phyloP scores from a whole-genome alignment of 208 protist genomes.

The Acanthamoeba healyi region DNA sequence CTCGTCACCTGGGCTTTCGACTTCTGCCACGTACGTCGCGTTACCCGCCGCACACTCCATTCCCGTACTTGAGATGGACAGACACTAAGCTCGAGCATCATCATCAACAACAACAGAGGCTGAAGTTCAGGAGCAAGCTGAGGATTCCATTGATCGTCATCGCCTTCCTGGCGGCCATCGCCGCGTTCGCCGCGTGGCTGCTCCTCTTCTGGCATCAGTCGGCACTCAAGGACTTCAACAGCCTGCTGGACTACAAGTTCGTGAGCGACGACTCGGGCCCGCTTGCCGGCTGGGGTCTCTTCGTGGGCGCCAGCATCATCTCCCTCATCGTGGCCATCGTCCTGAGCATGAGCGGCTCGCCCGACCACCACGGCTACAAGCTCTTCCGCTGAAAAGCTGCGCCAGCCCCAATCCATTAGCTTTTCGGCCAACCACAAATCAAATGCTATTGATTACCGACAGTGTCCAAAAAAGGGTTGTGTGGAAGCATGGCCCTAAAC shows the following conservation, averaged over 20 bases:
- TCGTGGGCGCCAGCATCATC: not conserved
- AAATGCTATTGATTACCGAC: no score
- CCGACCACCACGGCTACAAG: slow-evolving; percentile 34
- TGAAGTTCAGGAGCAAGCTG: slow-evolving; percentile 42
- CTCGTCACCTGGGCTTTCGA: not conserved
- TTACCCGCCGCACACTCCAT: not conserved
- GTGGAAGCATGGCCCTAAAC: no score
- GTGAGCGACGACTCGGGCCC: slow-evolving; percentile 7
- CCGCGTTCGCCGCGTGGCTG: slow-evolving; percentile 1
- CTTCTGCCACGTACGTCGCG: not conserved
- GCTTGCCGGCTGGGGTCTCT: not conserved
- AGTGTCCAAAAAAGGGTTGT: no score
- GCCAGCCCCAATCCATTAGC: no score
- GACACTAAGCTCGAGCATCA: no score
- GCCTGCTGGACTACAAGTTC: not conserved
- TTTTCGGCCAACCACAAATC: no score
- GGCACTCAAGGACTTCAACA: not conserved
- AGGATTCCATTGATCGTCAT: slow-evolving; percentile 18
- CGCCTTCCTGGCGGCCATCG: not conserved
- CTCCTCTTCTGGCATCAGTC: slow-evolving; percentile 3
- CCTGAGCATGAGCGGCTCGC: not conserved
- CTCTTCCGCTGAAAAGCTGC: slow-evolving; percentile 17
- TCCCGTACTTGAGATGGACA: not conserved
- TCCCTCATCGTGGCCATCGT: not conserved
- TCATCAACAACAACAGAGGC: not conserved